These are phyloP conservation scores for Cyberlindnera nakhonratchasimensis DNA, from an alignment of 805 yeast genomes.

Conservation along the genomic window DNA sequence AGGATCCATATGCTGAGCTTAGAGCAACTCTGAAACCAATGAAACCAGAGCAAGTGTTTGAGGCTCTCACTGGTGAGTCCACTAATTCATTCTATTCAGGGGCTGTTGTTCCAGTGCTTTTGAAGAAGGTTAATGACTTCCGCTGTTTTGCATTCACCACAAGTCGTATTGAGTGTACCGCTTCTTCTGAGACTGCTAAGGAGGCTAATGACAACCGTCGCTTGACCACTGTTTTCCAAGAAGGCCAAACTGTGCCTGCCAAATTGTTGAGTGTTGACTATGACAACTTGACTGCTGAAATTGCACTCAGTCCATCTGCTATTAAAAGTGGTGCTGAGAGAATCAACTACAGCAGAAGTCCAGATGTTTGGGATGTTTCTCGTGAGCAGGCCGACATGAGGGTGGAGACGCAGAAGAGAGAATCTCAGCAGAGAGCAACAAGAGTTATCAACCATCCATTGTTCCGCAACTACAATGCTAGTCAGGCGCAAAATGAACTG, in stretches of 20 bases:
- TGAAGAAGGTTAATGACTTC: conserved; percentile 56
- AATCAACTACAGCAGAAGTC: conserved; percentile 42
- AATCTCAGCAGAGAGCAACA: conserved; percentile 62
- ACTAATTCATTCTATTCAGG: conserved; percentile 64
- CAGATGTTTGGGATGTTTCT: conserved; percentile 73
- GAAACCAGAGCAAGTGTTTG: conserved; percentile 72
- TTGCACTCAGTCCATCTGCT: conserved; percentile 66
- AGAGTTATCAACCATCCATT: conserved; percentile 89
- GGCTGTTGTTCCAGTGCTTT: conserved; percentile 68
- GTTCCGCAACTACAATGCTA: conserved; percentile 76
- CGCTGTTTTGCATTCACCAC: conserved; percentile 45
- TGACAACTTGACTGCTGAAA: conserved; percentile 68
- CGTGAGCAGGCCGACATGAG: conserved; percentile 67
- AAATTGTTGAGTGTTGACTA: conserved; percentile 69
- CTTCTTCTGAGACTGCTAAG: conserved; percentile 44
- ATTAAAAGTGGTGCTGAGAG: conserved; percentile 45
- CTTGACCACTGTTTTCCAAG: conserved; percentile 42
- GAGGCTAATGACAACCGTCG: conserved; percentile 33
- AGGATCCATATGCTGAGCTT: conserved; percentile 82
- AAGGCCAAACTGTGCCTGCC: conserved; percentile 86
- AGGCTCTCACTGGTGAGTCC: conserved; percentile 86
- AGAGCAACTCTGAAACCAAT: conserved; percentile 68
- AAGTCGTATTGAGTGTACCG: conserved; percentile 56
- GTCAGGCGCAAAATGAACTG: conserved; percentile 89
- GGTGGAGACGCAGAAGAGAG: conserved; percentile 56